Evolutionary conservation across 2,329 filamentous ascomycete genomes (phyloP), one percentile per base, ranked within the genome.

Genomic region (Lecanicillium sp.): DNA sequence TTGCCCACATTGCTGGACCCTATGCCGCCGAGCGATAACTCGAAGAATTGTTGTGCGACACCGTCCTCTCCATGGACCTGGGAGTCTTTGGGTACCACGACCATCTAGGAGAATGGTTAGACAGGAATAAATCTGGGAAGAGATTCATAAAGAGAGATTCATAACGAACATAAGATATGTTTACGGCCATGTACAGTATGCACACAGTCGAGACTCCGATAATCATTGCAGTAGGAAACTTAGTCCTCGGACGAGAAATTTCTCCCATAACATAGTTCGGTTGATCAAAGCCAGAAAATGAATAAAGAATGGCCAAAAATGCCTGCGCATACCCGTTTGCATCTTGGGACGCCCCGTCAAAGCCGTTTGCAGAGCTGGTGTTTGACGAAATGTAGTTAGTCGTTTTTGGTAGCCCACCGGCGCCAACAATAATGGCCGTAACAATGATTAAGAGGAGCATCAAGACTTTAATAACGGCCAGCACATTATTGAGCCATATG

Each of bases 401-500:
- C n/a, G n/a, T n/a, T n/a, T n/a, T n/a, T n/a, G n/a, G n/a, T n/a
- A n/a, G n/a, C n/a, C n/a, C n/a, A n/a, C n/a, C n/a, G n/a, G n/a
- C n/a, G n/a, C n/a, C n/a, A n/a, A n/a, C n/a, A n/a, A n/a, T n/a
- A 13, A 59, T 55, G 7, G 53, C 49, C n/a, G n/a, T n/a, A 7
- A 53, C 40, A 13, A 62, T 49, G 38, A 76, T 68, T 8, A 65
- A 52, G 2, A 73, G 40, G 2, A 77, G 58, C 2, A 74, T 62
- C 33, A 57, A 47, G 4, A 73, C 51, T 45, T 77, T 77, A 42
- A 71, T 46, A 4, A 66, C 51, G 4, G 71, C 71, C 22, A 76
- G 56, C n/a, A 61, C 17, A 44, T 75, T 75, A 49, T 71, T 72
- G 17, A 75, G 47, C 17, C 58, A 49, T 30, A 76, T 72, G 3